These are phyloP conservation scores for Pyricularia pennisetigena DNA, from an alignment of 2,329 filamentous ascomycete species.

Conservation along the genomic window DNA sequence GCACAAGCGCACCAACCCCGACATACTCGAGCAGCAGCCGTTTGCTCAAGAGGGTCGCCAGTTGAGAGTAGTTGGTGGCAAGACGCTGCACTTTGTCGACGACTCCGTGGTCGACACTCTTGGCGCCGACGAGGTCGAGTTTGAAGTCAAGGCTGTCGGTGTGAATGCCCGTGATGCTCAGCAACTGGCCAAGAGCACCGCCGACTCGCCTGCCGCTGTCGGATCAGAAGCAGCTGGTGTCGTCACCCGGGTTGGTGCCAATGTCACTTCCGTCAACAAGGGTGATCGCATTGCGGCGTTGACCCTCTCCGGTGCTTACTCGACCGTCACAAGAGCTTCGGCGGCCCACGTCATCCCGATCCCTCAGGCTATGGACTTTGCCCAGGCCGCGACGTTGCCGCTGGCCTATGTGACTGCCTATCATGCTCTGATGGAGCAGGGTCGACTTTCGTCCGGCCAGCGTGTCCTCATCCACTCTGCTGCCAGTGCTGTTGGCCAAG, in stretches of 20 bases:
- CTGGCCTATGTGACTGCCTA: slow-evolving; percentile 17
- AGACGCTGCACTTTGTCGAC: slow-evolving; percentile 13
- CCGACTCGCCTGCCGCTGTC: neutral
- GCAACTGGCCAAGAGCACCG: neutral
- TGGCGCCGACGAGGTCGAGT: slow-evolving; percentile 11
- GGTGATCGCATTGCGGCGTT: slow-evolving; percentile 21
- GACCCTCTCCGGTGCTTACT: slow-evolving; percentile 5
- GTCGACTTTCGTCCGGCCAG: slow-evolving; percentile 11
- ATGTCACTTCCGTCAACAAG: slow-evolving; percentile 10
- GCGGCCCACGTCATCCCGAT: slow-evolving; percentile 13
- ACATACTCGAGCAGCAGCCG: slow-evolving; percentile 4
- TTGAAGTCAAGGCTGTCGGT: slow-evolving; percentile 16
- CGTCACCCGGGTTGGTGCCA: slow-evolving; percentile 8
- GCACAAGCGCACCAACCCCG: slow-evolving; percentile 6
- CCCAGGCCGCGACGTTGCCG: slow-evolving; percentile 17
- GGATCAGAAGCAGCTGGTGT: slow-evolving; percentile 14
- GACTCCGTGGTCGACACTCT: slow-evolving; percentile 9
- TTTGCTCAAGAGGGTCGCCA: slow-evolving; percentile 10
- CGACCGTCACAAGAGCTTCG: slow-evolving; percentile 2
- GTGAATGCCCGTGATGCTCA: slow-evolving; percentile 21
- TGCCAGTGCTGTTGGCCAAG: slow-evolving; percentile 22
- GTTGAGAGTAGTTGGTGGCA: slow-evolving; percentile 12
- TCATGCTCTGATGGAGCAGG: slow-evolving; percentile 10
- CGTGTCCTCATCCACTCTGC: slow-evolving; percentile 31
- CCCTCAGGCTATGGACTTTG: slow-evolving; percentile 16